These are phyloP conservation scores for Alternaria viburni DNA, from an alignment of 2,329 filamentous ascomycete species.

Conservation along the genomic window DNA sequence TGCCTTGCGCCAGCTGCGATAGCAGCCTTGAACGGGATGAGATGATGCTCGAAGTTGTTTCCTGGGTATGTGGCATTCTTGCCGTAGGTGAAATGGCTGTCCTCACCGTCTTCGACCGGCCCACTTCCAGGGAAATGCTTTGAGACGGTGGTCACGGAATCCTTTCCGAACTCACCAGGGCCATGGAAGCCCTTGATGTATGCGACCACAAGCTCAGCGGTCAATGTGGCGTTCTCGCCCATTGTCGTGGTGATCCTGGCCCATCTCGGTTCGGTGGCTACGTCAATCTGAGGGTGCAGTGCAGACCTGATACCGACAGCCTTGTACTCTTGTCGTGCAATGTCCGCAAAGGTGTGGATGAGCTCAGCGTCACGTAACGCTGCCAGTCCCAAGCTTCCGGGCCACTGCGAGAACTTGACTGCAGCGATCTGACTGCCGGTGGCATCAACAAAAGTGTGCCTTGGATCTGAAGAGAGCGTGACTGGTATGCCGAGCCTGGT, in stretches of 20 bases:
- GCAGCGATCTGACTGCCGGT: conserved; percentile 54
- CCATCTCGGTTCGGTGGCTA: conserved; percentile 61
- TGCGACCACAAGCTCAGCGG: conserved; percentile 46
- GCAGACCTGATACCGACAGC: conserved; percentile 54
- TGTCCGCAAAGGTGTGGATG: conserved; percentile 56
- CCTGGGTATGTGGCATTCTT: conserved; percentile 60
- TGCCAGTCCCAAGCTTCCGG: conserved; percentile 58
- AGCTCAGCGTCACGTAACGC: conserved; percentile 55
- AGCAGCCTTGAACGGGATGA: conserved; percentile 59
- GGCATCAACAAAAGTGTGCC: conserved; percentile 54
- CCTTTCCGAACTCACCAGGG: conserved; percentile 48
- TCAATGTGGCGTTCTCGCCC: conserved; percentile 57
- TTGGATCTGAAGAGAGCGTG: conserved; percentile 57
- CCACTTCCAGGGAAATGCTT: conserved; percentile 64
- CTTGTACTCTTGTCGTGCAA: conserved; percentile 57
- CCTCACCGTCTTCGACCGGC: conserved; percentile 57
- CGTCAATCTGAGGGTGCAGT: conserved; percentile 60
- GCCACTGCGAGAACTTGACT: conserved; percentile 59
- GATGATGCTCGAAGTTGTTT: conserved; percentile 58
- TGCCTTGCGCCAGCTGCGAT: conserved; percentile 58
- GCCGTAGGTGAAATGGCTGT: conserved; percentile 61
- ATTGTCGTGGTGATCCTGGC: conserved; percentile 55
- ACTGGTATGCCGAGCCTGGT: conserved; percentile 59
- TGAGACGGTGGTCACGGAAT: conserved; percentile 57
- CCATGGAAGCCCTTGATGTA: conserved; percentile 60